Percentiles rank a stretch among this genome's conserved stretches.
phyloP scores from a whole-genome alignment of 495 filamentous ascomycete species.

The Talaromyces wortmannii region DNA sequence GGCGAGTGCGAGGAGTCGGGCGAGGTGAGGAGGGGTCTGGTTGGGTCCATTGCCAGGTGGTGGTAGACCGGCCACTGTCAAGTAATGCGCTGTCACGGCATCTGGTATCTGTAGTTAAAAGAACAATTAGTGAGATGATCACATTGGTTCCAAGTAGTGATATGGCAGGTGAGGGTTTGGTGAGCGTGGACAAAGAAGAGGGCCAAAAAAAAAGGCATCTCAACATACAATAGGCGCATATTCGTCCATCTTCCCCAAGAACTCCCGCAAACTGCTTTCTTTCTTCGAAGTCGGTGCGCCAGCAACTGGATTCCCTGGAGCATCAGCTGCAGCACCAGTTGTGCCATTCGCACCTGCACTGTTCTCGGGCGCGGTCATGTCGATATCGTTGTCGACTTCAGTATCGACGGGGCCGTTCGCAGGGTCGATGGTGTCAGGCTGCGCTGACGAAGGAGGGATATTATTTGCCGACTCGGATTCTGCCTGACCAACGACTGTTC shows the following conservation, averaged over 20 bases:
- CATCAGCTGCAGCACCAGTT: slow-evolving; percentile 8
- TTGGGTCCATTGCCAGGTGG: slow-evolving; percentile 75
- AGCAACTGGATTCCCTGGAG: slow-evolving; percentile 17
- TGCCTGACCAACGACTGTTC: slow-evolving; percentile 5
- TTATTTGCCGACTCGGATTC: slow-evolving; percentile 10
- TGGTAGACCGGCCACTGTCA: slow-evolving; percentile 88
- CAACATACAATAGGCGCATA: slow-evolving; percentile 90
- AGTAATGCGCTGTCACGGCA: slow-evolving; percentile 95
- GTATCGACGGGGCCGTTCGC: slow-evolving; percentile 19
- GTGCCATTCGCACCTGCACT: slow-evolving; percentile 9
- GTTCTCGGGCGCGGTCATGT: slow-evolving; percentile 27
- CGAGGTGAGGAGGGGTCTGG: slow-evolving; percentile 77
- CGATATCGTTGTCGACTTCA: slow-evolving; percentile 39
- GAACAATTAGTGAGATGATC: slow-evolving; percentile 9
- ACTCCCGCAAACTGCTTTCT: slow-evolving; percentile 84
- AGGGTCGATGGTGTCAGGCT: slow-evolving; percentile 6
- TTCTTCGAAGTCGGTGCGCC: slow-evolving; percentile 65
- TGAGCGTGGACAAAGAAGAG: not conserved
- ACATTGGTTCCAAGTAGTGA: not conserved
- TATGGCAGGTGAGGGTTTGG: not conserved
- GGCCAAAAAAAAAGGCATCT: not conserved
- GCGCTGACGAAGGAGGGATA: slow-evolving; percentile 12
- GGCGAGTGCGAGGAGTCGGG: slow-evolving; percentile 87
- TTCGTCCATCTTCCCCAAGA: slow-evolving; percentile 93
- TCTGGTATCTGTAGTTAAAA: slow-evolving; percentile 71